Evolutionary conservation across 805 yeast species (phyloP), one percentile per base, ranked within the genome.

Genomic region (Lipomyces sp.): DNA sequence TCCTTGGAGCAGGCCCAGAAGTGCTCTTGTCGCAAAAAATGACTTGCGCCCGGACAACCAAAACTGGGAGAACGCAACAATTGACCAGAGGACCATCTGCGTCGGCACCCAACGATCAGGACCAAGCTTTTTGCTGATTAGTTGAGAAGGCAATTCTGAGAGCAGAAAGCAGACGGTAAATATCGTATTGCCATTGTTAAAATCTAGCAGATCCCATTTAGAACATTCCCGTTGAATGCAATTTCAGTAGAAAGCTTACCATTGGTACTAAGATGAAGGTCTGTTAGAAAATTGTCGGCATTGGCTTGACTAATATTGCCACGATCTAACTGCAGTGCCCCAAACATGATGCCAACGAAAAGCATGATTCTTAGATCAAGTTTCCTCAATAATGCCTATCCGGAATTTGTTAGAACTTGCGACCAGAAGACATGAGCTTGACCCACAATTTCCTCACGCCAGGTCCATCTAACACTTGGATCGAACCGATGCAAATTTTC

Each of bases 131-230:
- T 87, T 87, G 11, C 88, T 83, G 51, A 87, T 77, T 70, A 87
- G 77, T 73, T 87, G 90, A 1, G 89, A 85, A 0, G 90, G 90
- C 24, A 87, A 74, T 74, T 87, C 90, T 18, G 88, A 84, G 29
- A 77, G 71, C 60, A 87, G 75, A 71, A 87, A 87, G 57, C 84
- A 79, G 10, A 85, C 77, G 65, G 80, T 77, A 69, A 82, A 83
- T 51, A 87, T 79, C 3, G 88, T 85, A 67, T 79, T 82, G 53
- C 89, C 90, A 53, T 77, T 71, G 73, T 87, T 87, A 73, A 80
- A 85, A 64, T 86, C 72, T 86, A 88, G 51, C 37, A 56, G 35
- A 4, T 35, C n/a, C 7, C 54, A 18, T 2, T 56, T 37, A 56
- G 59, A 30, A 15, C 50, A 34, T 24, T 2, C 11, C 18, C 2